These are phyloP conservation scores for Exophiala sideris DNA, from an alignment of 2,329 filamentous ascomycete genomes.

Conservation along the genomic window DNA sequence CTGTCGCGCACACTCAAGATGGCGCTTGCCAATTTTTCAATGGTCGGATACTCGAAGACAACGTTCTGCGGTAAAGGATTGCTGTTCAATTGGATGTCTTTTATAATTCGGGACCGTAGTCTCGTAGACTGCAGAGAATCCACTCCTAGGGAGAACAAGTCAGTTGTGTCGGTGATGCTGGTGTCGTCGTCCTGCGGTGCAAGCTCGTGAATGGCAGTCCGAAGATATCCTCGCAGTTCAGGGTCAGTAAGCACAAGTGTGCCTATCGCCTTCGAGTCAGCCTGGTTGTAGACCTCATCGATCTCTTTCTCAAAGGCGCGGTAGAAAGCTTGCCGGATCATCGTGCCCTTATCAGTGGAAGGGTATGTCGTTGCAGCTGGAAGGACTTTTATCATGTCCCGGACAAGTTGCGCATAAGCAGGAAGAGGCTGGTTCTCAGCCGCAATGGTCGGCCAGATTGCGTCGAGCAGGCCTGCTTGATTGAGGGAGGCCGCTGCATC, in stretches of 20 bases:
- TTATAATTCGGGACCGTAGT: conserved; percentile 52
- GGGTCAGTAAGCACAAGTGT: conserved; percentile 28
- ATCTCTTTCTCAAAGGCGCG: conserved; percentile 49
- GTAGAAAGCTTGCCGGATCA: conserved; percentile 54
- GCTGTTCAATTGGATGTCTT: conserved; percentile 49
- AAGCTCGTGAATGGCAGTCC: conserved; percentile 29
- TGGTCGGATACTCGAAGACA: conserved; percentile 56
- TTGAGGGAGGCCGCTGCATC: conserved; percentile 43
- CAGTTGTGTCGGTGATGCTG: conserved; percentile 39
- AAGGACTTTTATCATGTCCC: conserved; percentile 47
- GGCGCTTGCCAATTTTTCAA: conserved; percentile 42
- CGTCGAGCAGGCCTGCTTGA: conserved; percentile 46
- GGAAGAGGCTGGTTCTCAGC: conserved; percentile 50
- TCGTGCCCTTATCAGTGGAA: conserved; percentile 56
- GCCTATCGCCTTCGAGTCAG: conserved; percentile 19
- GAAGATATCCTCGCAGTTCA: conserved; percentile 37
- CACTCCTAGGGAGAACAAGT: conserved; percentile 58
- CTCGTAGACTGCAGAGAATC: conserved; percentile 60
- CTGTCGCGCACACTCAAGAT: conserved; percentile 25
- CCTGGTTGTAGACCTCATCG: conserved; percentile 40
- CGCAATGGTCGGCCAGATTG: conserved; percentile 51
- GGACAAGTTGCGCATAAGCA: conserved; percentile 45
- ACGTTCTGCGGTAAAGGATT: conserved; percentile 54
- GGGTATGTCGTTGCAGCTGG: conserved; percentile 46
- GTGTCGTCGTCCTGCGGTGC: conserved; percentile 20